Base-by-base conservation (phyloP, 192 early-diverging fungal genomes). In the Coemansia biformis region DNA sequence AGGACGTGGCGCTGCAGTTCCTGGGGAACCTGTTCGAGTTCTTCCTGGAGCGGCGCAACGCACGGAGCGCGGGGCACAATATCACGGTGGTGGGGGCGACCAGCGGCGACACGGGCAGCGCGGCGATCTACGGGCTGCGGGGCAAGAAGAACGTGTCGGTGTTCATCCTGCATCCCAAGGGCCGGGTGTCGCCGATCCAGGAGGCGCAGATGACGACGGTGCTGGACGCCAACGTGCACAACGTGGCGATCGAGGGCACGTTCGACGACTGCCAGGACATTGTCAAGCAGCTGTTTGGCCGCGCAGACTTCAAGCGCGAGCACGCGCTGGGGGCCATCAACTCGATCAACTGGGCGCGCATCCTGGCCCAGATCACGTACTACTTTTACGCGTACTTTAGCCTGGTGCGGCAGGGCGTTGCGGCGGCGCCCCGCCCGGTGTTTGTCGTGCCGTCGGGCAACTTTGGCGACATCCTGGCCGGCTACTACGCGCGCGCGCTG, bases 301-400 rank as follows among this genome's bases (percentile, higher is more conserved):
- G 93, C 46, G 58, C 62, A 5, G 76, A 67, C 8, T 96, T 94
- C 72, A 85, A 84, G 44, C 56, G 52, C 24, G 71, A 80, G 41
- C 81, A 92, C 66, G 79, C 85, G 42, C 79, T 98, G 32, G 93
- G 86, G 36, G 96, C 96, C 11, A 81, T 98, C 65, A 98, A 98
- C 75, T 98, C 96, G 10, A 98, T 98, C 80, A 98, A 98, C 80
- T 97, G 93, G 93, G 93, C 93, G 11, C 83, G 93, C 31, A 98
- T 98, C 46, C 72, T 98, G 34, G 91, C 89, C 10, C 95, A 98
- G 73, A 98, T 86, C 37, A 79, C 84, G 21, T 98, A 98, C 71
- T 98, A 98, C 74, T 93, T 93, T 74, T 80, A 91, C 63, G 82
- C 93, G 13, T 98, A 91, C 74, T 91, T 96, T 61, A 63, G 76